Percentiles rank a stretch among this genome's conserved stretches.
phyloP scores from a whole-genome alignment of 139 green algal species.

The Zygnema cylindricum region DNA sequence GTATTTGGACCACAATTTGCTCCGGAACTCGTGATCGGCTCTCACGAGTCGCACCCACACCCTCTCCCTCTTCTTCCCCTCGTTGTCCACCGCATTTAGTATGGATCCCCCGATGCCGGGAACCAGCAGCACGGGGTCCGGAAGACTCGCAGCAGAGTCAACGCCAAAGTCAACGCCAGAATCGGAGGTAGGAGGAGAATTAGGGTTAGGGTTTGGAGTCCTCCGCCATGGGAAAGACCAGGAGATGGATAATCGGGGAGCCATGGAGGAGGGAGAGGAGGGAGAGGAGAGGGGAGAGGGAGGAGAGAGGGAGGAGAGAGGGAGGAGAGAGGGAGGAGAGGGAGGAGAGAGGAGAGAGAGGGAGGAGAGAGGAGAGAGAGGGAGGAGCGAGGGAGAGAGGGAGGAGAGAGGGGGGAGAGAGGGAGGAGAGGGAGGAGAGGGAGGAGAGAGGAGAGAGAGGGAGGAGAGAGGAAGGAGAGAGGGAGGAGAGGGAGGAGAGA shows the following conservation, averaged over 20 bases:
- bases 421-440: neutral
- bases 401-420: constrained; percentile 1
- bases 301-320: neutral
- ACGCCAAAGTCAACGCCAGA: neutral
- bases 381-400: neutral
- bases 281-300: constrained; percentile 24
- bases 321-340: neutral
- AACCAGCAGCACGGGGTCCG: constrained; percentile 46
- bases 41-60: constrained; percentile 58
- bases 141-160: neutral
- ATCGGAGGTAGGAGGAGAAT: neutral
- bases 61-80: constrained; percentile 37
- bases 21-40: constrained; percentile 50
- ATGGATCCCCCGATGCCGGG: constrained; percentile 60
- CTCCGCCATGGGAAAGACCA: constrained; percentile 7
- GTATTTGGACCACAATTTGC: constrained; percentile 61
- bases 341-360: neutral
- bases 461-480: constrained; percentile 5
- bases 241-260: constrained; percentile 5
- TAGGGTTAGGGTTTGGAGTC: neutral
- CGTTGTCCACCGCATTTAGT: constrained; percentile 37
- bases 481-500: neutral
- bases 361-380: neutral
- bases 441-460: neutral
- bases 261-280: neutral